Percentiles rank a stretch among this genome's conserved stretches.
These are phyloP conservation scores for Boletus edulis DNA, from an alignment of 768 basidiomycete species.

Conservation along the genomic window DNA sequence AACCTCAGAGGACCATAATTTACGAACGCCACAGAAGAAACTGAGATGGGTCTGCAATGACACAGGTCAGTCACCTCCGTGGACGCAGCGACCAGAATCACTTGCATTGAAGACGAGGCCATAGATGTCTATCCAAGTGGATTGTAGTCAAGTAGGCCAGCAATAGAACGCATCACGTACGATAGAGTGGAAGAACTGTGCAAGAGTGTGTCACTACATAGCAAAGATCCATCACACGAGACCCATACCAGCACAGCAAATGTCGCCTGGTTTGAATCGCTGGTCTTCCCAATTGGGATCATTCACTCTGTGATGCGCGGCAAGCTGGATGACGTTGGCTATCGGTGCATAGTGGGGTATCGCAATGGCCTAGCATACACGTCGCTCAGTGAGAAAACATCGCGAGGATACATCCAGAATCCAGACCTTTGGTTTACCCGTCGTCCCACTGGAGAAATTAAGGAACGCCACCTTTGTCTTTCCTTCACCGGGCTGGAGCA, in stretches of 20 bases:
- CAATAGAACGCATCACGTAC: conserved; percentile 34
- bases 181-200: conserved; percentile 61
- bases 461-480: conserved; percentile 69
- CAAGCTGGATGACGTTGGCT: conserved; percentile 61
- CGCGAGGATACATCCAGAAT: not conserved
- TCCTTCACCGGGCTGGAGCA: conserved; percentile 54
- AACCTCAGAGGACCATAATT: not conserved
- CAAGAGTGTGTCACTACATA: not conserved
- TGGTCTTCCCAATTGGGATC: conserved; percentile 44
- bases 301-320: conserved; percentile 50
- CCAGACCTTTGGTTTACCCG: conserved; percentile 68
- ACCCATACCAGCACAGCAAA: conserved; percentile 53
- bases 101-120: conserved; percentile 59
- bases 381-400: not conserved
- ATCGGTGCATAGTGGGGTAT: conserved; percentile 60
- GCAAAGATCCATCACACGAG: not conserved
- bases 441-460: conserved; percentile 75
- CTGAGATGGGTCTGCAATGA: conserved; percentile 49
- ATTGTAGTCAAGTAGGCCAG: not conserved
- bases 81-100: not conserved
- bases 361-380: conserved; percentile 46
- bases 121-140: conserved; percentile 52
- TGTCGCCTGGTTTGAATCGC: conserved; percentile 59
- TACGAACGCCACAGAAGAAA: conserved; percentile 52
- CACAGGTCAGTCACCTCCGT: conserved; percentile 12